phyloP scores from a whole-genome alignment of 768 basidiomycete genomes.

The Mycena amicta region DNA sequence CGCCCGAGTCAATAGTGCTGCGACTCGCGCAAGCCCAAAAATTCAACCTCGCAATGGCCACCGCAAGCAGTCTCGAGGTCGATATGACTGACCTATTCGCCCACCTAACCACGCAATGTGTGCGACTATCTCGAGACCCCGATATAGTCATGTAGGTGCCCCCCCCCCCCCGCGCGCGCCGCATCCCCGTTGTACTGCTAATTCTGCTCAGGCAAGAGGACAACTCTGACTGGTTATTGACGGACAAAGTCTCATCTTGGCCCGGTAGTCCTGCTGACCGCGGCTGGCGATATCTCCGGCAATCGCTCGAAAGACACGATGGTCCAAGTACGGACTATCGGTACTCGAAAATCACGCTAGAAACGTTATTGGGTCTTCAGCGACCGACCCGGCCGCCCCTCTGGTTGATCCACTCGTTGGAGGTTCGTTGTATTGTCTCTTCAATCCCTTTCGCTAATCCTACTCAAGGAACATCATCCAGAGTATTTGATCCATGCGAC shows the following conservation, averaged over 20 bases:
- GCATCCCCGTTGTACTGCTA: constrained; percentile 9
- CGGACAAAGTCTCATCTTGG: constrained; percentile 82
- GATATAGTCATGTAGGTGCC: constrained; percentile 58
- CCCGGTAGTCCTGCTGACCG: constrained; percentile 77
- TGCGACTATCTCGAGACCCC: constrained; percentile 68
- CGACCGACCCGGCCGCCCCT: constrained; percentile 66
- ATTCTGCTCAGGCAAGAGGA: constrained; percentile 59
- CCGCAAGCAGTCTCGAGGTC: constrained; percentile 73
- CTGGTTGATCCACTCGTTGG: constrained; percentile 79
- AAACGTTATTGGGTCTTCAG: constrained; percentile 74
- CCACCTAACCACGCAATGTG: constrained; percentile 74
- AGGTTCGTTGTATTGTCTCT: constrained; percentile 45
- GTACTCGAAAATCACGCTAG: constrained; percentile 77
- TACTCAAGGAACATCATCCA: constrained; percentile 64
- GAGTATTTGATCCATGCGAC: constrained; percentile 83
- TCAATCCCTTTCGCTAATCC: neutral
- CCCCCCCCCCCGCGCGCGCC: too few species aligned
- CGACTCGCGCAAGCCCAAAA: constrained; percentile 76
- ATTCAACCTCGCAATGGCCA: constrained; percentile 78
- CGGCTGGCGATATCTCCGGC: constrained; percentile 87
- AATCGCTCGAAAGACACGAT: constrained; percentile 80
- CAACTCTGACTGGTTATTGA: constrained; percentile 80
- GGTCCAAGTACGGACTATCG: constrained; percentile 65
- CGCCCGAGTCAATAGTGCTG: constrained; percentile 61
- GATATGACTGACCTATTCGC: constrained; percentile 90